phyloP scores from a whole-genome alignment of 2,329 filamentous ascomycete species.

The Colletotrichum spinosum region DNA sequence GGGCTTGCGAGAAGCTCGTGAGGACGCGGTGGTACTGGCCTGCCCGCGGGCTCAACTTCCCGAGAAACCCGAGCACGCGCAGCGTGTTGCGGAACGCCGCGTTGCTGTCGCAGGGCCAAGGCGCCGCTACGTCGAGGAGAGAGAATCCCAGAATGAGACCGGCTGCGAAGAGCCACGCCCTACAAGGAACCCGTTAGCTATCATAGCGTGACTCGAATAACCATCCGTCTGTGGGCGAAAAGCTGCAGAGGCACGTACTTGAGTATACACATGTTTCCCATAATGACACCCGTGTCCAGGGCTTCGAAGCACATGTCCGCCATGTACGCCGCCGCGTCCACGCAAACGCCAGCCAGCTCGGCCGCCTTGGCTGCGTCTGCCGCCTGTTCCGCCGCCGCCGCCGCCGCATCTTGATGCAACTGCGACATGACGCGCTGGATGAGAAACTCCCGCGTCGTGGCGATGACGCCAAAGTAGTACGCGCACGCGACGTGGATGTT shows the following conservation, averaged over 20 bases:
- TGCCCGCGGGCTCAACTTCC: neutral
- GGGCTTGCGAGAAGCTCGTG: conserved; percentile 11
- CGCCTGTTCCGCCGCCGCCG: too few relatives aligned
- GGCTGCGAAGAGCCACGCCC: conserved; percentile 59
- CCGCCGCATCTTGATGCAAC: neutral
- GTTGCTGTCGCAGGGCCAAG: neutral
- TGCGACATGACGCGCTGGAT: conserved; percentile 60
- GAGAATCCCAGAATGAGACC: conserved; percentile 66
- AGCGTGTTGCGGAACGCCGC: conserved; percentile 8
- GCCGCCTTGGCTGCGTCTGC: neutral
- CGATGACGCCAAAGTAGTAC: conserved; percentile 69
- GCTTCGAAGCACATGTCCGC: conserved; percentile 65
- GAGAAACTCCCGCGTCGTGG: conserved; percentile 67
- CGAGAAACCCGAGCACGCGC: neutral
- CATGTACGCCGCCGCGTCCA: conserved; percentile 67
- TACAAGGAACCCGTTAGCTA: neutral
- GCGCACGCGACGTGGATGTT: conserved; percentile 67
- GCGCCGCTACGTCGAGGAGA: neutral
- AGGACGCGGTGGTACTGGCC: conserved; percentile 11
- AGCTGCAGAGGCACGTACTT: conserved; percentile 55
- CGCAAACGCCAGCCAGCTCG: conserved; percentile 62
- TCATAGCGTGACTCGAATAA: rapidly evolving
- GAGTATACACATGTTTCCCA: conserved; percentile 69
- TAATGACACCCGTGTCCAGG: conserved; percentile 54
- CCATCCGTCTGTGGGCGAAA: too few relatives aligned